Evolutionary conservation across 495 filamentous ascomycete genomes (phyloP).

Genomic region (Aspergillus egyptiacus): DNA sequence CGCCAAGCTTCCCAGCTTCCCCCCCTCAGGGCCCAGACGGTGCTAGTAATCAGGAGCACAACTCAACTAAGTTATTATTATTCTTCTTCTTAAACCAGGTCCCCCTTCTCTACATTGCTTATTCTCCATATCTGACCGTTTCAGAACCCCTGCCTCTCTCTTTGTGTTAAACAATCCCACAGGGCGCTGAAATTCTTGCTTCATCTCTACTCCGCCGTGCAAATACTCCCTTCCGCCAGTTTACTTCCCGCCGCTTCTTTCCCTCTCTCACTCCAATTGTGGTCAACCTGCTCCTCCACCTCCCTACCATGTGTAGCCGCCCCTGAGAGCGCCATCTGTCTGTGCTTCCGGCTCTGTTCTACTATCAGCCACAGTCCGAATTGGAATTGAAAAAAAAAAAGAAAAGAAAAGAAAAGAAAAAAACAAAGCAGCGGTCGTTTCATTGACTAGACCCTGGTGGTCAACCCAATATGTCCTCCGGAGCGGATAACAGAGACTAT

Average conservation of each 20-base stretch:
- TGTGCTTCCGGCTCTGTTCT: conserved; percentile 6
- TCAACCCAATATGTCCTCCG: conserved; percentile 33
- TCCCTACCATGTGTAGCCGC: conserved; percentile 18
- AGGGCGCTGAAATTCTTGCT: conserved; percentile 13
- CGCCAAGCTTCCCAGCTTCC: conserved; percentile 7
- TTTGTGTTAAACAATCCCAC: conserved; percentile 8
- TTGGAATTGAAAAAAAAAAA: conserved; percentile 2
- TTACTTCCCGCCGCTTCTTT: neutral
- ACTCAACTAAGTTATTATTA: neutral
- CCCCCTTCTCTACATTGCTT: neutral
- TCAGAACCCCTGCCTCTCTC: conserved; percentile 10
- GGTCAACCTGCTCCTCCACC: conserved; percentile 1
- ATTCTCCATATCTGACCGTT: conserved; percentile 12
- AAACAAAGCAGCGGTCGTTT: conserved; percentile 5
- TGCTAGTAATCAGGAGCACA: neutral
- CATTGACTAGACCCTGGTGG: conserved; percentile 18
- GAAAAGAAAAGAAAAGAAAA: too few species aligned
- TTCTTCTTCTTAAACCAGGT: neutral
- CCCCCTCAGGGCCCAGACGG: neutral
- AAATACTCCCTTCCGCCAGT: neutral
- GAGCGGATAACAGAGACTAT: conserved; percentile 42
- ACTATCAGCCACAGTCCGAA: neutral
- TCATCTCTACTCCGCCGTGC: neutral
- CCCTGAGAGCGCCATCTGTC: conserved; percentile 1
- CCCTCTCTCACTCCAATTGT: neutral